Base-by-base conservation (phyloP, 1,284 basidiomycete genomes). In the Singerocomus rubriflavus region DNA sequence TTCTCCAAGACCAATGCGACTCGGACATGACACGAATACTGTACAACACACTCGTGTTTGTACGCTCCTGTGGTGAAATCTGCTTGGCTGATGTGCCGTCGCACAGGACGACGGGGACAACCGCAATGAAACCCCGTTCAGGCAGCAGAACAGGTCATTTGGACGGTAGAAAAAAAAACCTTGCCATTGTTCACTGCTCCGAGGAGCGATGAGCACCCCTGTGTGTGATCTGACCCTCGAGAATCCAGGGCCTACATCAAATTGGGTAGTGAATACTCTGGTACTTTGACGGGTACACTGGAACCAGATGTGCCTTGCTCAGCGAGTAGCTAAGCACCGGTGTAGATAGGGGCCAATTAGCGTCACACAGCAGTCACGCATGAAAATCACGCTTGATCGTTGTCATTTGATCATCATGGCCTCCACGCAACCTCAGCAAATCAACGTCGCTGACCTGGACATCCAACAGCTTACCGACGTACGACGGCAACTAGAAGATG, bases 401-500 rank as follows among this genome's bases (percentile, higher is more conserved):
- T 36, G 36, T 40, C 40, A 30, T 30, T 56, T 26, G 5, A 29
- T 44, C 25, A 39, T 32, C 46, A 71, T 73, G 70, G 68, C 72
- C 29, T 60, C 66, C 10, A 42, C 60, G 7, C 71, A 73, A 59
- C 74, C 80, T 41, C 88, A 92, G 63, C 83, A 88, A 54, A 78
- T 94, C 61, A 87, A 81, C 58, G 75, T 94, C 27, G 74, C 81
- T 6, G 92, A 94, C 68, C 77, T 95, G 46, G 88, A 92, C 61
- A 71, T 93, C 14, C 70, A 82, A 4, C 93, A 96, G 69, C 80
- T 97, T 2, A 78, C 84, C 21, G 90, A 95, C 58, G 91, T 96
- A 29, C 83, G 88, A 59, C 82, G 85, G 57, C 93, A 96, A 68
- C 78, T 97, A 2, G 93, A 97, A 64, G 90, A 94, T 71, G 93